phyloP scores from a whole-genome alignment of 2,329 filamentous ascomycete genomes.

The Apiospora sp. region DNA sequence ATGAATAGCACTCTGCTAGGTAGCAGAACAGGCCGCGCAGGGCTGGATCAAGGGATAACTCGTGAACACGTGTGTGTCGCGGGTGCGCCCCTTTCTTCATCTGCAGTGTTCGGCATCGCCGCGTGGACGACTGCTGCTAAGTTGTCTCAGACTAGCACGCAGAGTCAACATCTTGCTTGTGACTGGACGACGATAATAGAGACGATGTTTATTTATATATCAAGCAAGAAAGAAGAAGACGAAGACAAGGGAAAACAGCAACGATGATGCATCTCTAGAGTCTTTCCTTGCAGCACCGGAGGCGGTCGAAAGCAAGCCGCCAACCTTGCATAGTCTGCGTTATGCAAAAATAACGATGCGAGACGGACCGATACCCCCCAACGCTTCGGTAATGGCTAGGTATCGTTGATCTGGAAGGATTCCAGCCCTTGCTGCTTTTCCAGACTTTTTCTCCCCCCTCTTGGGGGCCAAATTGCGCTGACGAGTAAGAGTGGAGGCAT shows the following conservation, averaged over 20 bases:
- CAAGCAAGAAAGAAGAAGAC: too few relatives aligned
- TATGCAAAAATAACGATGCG: too few relatives aligned
- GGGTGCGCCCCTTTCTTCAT: conserved; percentile 3
- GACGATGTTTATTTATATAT: neutral
- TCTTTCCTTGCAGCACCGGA: neutral
- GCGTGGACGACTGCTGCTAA: neutral
- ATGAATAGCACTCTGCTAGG: too few relatives aligned
- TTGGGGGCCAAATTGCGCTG: neutral
- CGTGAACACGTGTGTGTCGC: neutral
- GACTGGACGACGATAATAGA: neutral
- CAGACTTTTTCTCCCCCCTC: neutral
- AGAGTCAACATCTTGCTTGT: neutral
- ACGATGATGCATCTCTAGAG: neutral
- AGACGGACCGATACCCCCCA: neutral
- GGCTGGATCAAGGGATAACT: neutral
- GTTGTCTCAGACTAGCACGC: neutral
- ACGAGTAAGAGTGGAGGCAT: too few relatives aligned
- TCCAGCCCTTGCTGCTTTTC: neutral
- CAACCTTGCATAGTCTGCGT: too few relatives aligned
- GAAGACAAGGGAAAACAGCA: too few relatives aligned
- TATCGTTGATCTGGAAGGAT: neutral
- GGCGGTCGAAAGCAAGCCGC: neutral
- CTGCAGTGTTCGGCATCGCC: conserved; percentile 1
- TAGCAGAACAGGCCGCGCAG: neutral
- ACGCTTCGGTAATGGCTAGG: too few relatives aligned